Evolutionary conservation across 257 asterid species (phyloP), one percentile per base, ranked within the genome.

Genomic region (Scutellaria barbata): DNA sequence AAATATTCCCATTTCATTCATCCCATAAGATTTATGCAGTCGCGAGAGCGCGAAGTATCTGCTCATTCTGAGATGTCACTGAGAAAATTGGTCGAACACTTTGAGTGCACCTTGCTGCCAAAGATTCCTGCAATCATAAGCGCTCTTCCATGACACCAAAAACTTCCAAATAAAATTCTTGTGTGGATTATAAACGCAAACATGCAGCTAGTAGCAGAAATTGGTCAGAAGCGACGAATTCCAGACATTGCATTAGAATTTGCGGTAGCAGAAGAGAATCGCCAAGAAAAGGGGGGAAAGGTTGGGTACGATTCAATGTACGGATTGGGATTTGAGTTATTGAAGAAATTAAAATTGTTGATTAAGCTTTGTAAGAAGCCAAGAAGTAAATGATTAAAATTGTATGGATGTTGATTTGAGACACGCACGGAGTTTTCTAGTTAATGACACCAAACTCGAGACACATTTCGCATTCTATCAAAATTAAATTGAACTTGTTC

Each of bases 61-160:
- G 0, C 45, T 39, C 80, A 79, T 81, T 62, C 55, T 71, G 55
- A 47, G 68, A 61, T 60, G 30, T 70, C 88, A 69, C 63, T 22
- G 40, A 50, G 79, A 56, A 79, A 81, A 37, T 66, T 62, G 10
- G 74, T 84, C 82, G 88, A 81, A 16, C 86, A 81, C 54, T 37
- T 79, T n/a, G 74, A 17, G 42, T 58, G 55, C 86, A 71, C 8
- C 17, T 58, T 40, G 39, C 13, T n/a, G 10, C 20, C 14, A 9
- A 33, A 66, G 22, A 46, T 71, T 33, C 30, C 50, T 0, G 52
- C 53, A 7, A 6, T 4, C 3, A 55, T 11, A 8, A 16, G 53
- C 1, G 10, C n/a, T 39, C 46, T 13, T 13, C 9, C 55, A 4
- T 39, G 2, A 42, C 25, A 18, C 43, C 60, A 41, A 46, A 33